Evolutionary conservation across 2,329 filamentous ascomycete species (phyloP), one percentile per base, ranked within the genome.

Genomic region (Clarireedia sp.): DNA sequence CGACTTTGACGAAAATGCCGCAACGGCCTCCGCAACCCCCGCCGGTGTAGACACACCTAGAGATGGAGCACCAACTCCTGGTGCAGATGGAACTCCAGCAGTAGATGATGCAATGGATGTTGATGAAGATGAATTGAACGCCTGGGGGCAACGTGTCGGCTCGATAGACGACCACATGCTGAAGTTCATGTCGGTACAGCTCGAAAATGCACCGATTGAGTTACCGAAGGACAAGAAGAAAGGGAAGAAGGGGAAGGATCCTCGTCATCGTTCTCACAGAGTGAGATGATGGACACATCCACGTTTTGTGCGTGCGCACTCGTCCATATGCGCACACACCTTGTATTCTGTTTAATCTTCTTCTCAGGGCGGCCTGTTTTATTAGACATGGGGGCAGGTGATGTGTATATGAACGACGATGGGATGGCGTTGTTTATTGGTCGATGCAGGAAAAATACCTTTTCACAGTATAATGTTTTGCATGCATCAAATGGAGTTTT

Each of bases 131-230:
- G 64, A 74, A 0, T 67, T 72, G 29, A 85, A 83, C 58, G 82
- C 82, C 1, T 83, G 76, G 73, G 82, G 80, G 5, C 75, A 73
- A 40, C 74, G 68, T 53, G 77, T 86, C 57, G 72, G 73, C 51
- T 83, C 80, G 41, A 81, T 90, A 55, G 89, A 92, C 67, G 83
- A 90, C 51, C 90, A 87, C 67, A 85, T 94, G 78, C 72, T 94
- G 50, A 73, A 74, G 37, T 79, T 81, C 55, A 89, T 91, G 83
- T 77, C 78, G 46, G 83, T 73, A 60, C 75, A 78, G 66, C 72
- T 86, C 21, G 78, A 79, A 63, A 75, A 78, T 48, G 81, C 80
- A 23, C 75, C 80, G 50, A 70, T 86, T 55, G 82, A 86, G 60
- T 67, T 86, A 29, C 83, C 83, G 5, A 82, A 77, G 70, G 82